Percentiles rank a stretch among this genome's conserved stretches.
Conservation (phyloP, 2,329 filamentous ascomycete genomes). For the Fusarium veterinarium region DNA sequence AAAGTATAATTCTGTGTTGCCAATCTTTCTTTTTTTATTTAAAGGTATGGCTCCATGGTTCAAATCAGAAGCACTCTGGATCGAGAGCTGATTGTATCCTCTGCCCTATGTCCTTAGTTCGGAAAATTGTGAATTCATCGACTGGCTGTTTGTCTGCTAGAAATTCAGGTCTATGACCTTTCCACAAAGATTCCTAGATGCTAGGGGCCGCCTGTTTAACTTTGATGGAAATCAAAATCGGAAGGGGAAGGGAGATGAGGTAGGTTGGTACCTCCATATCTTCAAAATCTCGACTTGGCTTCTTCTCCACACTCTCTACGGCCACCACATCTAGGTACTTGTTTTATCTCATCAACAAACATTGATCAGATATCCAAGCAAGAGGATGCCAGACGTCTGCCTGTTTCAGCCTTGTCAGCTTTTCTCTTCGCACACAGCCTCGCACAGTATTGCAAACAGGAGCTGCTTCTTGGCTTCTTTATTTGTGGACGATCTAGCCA, state of each 20-base stretch:
- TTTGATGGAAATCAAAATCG: background rate
- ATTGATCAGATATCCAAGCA: background rate
- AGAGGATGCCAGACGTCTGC: background rate
- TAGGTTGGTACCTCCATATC: background rate
- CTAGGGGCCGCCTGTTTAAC: background rate
- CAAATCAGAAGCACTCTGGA: background rate
- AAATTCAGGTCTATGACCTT: background rate
- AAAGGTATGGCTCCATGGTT: background rate
- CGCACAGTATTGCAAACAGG: constrained; percentile 12
- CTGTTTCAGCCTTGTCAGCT: constrained; percentile 8
- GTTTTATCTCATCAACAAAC: background rate
- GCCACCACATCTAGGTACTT: background rate
- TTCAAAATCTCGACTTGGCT: background rate
- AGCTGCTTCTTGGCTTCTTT: constrained; percentile 29
- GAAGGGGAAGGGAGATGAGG: background rate
- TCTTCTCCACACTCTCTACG: background rate
- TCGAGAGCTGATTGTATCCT: background rate
- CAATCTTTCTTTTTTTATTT: background rate
- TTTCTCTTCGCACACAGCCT: constrained; percentile 1
- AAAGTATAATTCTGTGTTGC: background rate
- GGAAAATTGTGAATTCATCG: background rate
- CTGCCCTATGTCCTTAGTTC: background rate
- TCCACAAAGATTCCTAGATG: background rate
- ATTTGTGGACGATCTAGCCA: constrained; percentile 24
- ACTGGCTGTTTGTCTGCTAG: background rate